A percentile compares a stretch with the other conserved stretches of the same genome.
These are phyloP conservation scores for Patellifolia procumbens DNA, from an alignment of 179 eudicot genomes.

Conservation along the genomic window DNA sequence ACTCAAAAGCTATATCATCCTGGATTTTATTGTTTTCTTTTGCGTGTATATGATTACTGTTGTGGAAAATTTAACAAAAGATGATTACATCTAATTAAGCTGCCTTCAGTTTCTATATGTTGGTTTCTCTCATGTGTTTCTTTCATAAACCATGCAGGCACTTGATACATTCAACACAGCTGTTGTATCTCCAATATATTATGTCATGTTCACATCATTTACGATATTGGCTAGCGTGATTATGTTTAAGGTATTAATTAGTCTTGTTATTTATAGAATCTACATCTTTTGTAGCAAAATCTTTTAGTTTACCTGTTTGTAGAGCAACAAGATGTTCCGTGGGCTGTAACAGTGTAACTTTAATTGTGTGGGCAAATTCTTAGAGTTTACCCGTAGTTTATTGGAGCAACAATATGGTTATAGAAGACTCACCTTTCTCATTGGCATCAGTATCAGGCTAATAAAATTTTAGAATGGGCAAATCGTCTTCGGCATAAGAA, in stretches of 20 bases:
- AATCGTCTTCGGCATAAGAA: no score
- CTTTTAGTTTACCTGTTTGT: background rate
- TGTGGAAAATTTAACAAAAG: background rate
- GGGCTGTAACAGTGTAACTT: background rate
- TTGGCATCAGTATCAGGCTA: no score
- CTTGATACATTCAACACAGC: no score
- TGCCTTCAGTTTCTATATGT: background rate
- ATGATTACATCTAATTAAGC: background rate
- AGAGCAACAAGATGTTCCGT: background rate
- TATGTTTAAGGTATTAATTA: conserved; percentile 63
- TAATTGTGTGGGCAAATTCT: no score
- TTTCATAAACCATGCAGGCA: conserved; percentile 44
- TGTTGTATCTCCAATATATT: conserved; percentile 76
- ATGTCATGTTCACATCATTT: conserved; percentile 71
- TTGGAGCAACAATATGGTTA: no score
- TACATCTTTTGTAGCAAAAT: background rate
- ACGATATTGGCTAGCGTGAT: conserved; percentile 73
- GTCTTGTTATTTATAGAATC: background rate
- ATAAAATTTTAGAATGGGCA: no score
- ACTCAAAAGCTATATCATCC: background rate
- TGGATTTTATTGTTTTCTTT: background rate
- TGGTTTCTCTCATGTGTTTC: conserved; percentile 2
- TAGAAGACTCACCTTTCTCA: no score
- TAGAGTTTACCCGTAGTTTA: no score
- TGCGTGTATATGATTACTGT: background rate